Conservation (phyloP, 768 basidiomycete species). For the Boletus tomentosulus region DNA sequence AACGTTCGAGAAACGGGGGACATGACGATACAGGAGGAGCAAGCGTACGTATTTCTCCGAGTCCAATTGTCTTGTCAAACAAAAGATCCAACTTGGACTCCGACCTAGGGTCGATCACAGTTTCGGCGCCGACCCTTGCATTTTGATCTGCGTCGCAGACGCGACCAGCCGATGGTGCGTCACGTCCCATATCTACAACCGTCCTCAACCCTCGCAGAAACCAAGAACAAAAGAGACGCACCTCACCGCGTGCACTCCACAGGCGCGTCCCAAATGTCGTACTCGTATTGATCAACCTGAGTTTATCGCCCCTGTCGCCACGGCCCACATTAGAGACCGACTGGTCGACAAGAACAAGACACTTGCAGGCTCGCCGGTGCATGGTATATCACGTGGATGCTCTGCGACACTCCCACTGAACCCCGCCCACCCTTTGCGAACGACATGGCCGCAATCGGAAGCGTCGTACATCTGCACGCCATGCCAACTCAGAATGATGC, state of each 20-base stretch:
- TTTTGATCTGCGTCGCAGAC: slow-evolving; percentile 40
- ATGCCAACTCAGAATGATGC: neutral
- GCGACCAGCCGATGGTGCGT: slow-evolving; percentile 38
- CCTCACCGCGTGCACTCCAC: slow-evolving; percentile 32
- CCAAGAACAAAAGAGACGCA: slow-evolving; percentile 11
- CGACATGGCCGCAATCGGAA: slow-evolving; percentile 36
- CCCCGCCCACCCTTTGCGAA: slow-evolving; percentile 28
- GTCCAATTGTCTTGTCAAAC: neutral
- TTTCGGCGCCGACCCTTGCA: slow-evolving; percentile 25
- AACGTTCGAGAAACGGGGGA: too few relatives aligned
- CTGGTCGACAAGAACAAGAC: neutral
- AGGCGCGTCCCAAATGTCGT: slow-evolving; percentile 28
- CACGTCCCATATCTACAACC: slow-evolving; percentile 39
- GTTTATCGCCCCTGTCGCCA: slow-evolving; percentile 37
- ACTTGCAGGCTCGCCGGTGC: slow-evolving; percentile 38
- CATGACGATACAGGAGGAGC: too few relatives aligned
- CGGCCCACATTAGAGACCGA: too few relatives aligned
- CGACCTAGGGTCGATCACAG: neutral
- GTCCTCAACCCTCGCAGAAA: neutral
- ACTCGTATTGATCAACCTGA: slow-evolving; percentile 41
- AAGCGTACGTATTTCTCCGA: too few relatives aligned
- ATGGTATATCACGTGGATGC: slow-evolving; percentile 45
- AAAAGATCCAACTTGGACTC: too few relatives aligned
- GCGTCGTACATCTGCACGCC: slow-evolving; percentile 38
- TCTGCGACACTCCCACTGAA: slow-evolving; percentile 40